phyloP scores from a whole-genome alignment of 768 basidiomycete species.

The Podaxis sp. region DNA sequence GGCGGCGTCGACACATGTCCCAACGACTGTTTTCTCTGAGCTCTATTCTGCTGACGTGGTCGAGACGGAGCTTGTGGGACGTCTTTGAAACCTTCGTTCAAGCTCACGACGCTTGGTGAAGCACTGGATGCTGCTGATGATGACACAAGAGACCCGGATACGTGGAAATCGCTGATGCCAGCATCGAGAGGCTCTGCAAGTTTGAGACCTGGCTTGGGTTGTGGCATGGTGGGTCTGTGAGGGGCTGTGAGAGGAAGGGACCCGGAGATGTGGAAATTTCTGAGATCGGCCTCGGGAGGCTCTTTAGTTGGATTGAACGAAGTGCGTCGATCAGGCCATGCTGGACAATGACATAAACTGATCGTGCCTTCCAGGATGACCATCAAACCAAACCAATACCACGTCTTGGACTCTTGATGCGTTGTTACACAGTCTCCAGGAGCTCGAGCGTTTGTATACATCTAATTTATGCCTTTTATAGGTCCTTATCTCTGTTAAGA shows the following conservation, averaged over 20 bases:
- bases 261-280: background rate
- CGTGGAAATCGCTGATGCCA: conserved; percentile 8
- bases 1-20: background rate
- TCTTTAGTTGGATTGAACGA: background rate
- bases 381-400: background rate
- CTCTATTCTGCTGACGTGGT: background rate
- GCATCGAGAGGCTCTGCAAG: conserved; percentile 3
- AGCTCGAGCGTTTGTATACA: no score
- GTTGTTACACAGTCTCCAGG: no score
- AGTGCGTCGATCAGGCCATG: background rate
- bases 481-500: no score
- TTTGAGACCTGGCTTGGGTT: background rate
- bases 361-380: background rate
- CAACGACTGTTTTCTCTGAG: background rate
- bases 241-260: background rate
- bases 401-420: no score
- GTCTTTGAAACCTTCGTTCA: conserved; percentile 2
- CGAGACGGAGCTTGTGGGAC: background rate
- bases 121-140: conserved; percentile 1
- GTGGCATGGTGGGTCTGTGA: background rate
- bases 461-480: no score
- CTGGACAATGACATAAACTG: conserved; percentile 1
- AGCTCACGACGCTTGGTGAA: conserved; percentile 1
- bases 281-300: conserved; percentile 13
- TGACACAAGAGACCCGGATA: background rate